A percentile compares a stretch with the other conserved stretches of the same genome.
phyloP scores from a whole-genome alignment of 805 yeast species.

The Komagataella mondaviorum region DNA sequence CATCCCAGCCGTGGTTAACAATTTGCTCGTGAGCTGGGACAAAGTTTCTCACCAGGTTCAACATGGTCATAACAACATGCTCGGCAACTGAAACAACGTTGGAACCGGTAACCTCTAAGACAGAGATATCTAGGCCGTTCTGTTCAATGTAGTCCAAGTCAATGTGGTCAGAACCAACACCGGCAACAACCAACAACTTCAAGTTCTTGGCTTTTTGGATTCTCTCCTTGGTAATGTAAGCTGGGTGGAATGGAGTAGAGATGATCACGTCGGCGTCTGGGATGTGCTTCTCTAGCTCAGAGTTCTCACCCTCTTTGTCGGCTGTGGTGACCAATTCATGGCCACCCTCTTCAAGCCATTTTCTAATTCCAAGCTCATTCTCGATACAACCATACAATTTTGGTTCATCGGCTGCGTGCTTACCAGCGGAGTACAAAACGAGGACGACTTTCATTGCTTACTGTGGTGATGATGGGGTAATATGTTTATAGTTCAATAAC shows the following conservation, averaged over 20 bases:
- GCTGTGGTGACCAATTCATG: conserved; percentile 54
- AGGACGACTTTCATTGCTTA: conserved; percentile 29
- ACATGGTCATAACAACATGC: conserved; percentile 64
- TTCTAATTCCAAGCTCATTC: conserved; percentile 60
- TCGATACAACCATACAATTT: conserved; percentile 58
- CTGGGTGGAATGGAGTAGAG: conserved; percentile 79
- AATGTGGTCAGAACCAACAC: conserved; percentile 76
- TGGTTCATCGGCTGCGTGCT: conserved; percentile 46
- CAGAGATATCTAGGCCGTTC: conserved; percentile 48
- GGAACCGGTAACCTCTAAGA: conserved; percentile 73
- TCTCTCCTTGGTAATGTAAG: conserved; percentile 54
- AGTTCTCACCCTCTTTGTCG: conserved; percentile 50
- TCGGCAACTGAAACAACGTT: conserved; percentile 75
- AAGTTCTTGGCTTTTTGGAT: conserved; percentile 58
- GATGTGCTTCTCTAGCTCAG: conserved; percentile 50
- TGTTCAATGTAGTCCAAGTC: conserved; percentile 53
- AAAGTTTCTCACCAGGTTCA: conserved; percentile 60
- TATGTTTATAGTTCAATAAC: not conserved
- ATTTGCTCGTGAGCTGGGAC: conserved; percentile 70
- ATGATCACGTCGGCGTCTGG: conserved; percentile 65
- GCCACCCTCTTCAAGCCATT: conserved; percentile 52
- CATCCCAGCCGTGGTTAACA: conserved; percentile 52
- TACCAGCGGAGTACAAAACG: conserved; percentile 44
- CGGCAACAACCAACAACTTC: conserved; percentile 64
- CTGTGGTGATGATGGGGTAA: not conserved